Percentiles rank a stretch among this genome's conserved stretches.
These are phyloP conservation scores for Fusarium beomiforme DNA, from an alignment of 2,329 filamentous ascomycete genomes.

Conservation along the genomic window DNA sequence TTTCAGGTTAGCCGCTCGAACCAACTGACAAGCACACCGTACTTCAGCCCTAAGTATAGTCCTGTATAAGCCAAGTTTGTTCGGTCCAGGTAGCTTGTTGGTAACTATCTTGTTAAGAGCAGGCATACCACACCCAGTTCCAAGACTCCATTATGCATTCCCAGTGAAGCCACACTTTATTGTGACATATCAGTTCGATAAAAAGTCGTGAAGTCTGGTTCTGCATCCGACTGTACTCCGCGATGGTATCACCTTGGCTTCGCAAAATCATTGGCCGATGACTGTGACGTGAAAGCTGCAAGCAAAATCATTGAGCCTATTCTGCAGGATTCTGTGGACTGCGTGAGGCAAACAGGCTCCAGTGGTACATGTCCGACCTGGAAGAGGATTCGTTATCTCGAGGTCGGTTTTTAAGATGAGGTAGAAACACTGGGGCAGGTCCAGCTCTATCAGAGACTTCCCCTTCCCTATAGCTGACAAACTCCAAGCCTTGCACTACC, in stretches of 20 bases:
- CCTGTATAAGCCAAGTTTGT: background rate
- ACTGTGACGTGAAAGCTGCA: background rate
- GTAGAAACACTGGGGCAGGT: background rate
- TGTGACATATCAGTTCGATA: slow-evolving; percentile 6
- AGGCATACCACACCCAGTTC: background rate
- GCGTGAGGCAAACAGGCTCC: background rate
- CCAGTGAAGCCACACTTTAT: background rate
- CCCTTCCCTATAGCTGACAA: background rate
- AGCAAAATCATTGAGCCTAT: background rate
- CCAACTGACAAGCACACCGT: background rate
- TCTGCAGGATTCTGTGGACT: background rate
- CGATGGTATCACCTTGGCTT: slow-evolving; percentile 1
- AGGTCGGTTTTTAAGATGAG: background rate
- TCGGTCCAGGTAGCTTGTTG: background rate
- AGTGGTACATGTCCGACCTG: background rate
- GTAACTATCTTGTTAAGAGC: background rate
- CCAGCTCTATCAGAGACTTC: background rate
- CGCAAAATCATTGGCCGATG: background rate
- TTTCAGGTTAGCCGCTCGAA: background rate
- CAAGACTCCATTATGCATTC: background rate
- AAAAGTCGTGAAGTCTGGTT: slow-evolving; percentile 1
- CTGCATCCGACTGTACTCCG: slow-evolving; percentile 2
- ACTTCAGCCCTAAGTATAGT: background rate
- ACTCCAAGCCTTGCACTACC: background rate
- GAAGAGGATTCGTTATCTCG: background rate